phyloP scores from a whole-genome alignment of 176 grass and related monocot species.

The Leersia perrieri region DNA sequence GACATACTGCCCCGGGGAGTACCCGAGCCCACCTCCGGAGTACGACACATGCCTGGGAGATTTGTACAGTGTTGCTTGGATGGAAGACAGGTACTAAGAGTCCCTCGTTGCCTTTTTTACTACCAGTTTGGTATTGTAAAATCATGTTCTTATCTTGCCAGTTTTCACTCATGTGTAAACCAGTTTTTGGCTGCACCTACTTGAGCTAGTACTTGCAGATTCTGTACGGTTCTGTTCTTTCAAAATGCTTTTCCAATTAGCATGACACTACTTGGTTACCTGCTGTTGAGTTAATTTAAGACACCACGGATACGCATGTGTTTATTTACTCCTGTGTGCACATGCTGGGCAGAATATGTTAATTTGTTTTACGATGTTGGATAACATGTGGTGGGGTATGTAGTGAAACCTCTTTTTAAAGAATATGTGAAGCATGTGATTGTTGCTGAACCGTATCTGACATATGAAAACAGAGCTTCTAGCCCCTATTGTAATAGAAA shows the following conservation, averaged over 20 bases:
- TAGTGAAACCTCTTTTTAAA: not conserved
- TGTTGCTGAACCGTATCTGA: not conserved
- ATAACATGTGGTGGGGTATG: conserved; percentile 9
- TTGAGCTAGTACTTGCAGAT: conserved; percentile 11
- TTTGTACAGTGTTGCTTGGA: conserved; percentile 90
- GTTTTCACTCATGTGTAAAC: not conserved
- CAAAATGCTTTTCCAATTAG: conserved; percentile 26
- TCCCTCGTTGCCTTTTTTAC: not conserved
- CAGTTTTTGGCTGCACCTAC: conserved; percentile 7
- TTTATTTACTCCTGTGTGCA: conserved; percentile 31
- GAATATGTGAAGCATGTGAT: not conserved
- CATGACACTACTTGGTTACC: not conserved
- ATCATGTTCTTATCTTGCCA: not conserved
- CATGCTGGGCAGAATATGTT: conserved; percentile 6
- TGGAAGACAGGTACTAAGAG: conserved; percentile 81
- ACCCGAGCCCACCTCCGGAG: conserved; percentile 60
- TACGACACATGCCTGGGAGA: conserved; percentile 94
- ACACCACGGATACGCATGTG: conserved; percentile 10
- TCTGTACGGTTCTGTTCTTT: not conserved
- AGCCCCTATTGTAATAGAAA: too few relatives aligned
- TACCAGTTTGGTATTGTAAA: conserved; percentile 4
- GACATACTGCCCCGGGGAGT: conserved; percentile 84
- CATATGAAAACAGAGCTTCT: too few relatives aligned
- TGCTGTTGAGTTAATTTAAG: conserved; percentile 10
- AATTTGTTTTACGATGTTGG: not conserved